Conservation (phyloP, 805 yeast species). For the Suhomyces canberraensis region DNA sequence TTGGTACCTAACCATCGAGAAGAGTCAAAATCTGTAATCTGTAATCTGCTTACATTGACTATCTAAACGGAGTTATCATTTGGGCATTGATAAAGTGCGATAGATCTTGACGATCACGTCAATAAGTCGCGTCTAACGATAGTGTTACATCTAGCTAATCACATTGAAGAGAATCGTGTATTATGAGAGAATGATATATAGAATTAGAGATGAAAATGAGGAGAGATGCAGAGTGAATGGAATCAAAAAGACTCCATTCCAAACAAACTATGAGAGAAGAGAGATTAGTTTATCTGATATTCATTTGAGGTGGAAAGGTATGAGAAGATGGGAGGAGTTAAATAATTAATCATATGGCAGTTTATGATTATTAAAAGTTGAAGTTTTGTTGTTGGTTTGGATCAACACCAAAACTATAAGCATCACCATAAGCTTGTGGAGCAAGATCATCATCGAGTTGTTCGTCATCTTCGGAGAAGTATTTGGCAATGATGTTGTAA, state of each 20-base stretch:
- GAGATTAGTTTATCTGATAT: slow-evolving; percentile 2
- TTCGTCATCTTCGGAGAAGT: slow-evolving; percentile 79
- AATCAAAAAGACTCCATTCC: not conserved
- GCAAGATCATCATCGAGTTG: slow-evolving; percentile 68
- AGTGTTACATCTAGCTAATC: no score
- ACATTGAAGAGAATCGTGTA: not conserved
- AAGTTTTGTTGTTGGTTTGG: slow-evolving; percentile 51
- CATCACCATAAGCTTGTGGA: slow-evolving; percentile 74
- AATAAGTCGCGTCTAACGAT: no score
- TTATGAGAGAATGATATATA: not conserved
- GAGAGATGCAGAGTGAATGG: slow-evolving; percentile 6
- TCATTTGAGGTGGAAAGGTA: not conserved
- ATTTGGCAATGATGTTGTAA: slow-evolving; percentile 82
- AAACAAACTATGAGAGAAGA: slow-evolving; percentile 1
- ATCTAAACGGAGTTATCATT: no score
- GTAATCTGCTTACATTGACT: no score
- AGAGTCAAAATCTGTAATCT: no score
- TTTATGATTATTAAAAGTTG: slow-evolving; percentile 32
- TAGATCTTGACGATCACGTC: no score
- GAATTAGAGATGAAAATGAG: slow-evolving; percentile 8
- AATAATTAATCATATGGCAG: not conserved
- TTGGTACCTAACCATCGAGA: no score
- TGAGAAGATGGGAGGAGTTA: slow-evolving; percentile 2
- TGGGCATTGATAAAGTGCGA: no score
- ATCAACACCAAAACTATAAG: slow-evolving; percentile 82